These are phyloP conservation scores for Coemansia sp. DNA, from an alignment of 192 early-diverging fungal genomes.

Conservation along the genomic window DNA sequence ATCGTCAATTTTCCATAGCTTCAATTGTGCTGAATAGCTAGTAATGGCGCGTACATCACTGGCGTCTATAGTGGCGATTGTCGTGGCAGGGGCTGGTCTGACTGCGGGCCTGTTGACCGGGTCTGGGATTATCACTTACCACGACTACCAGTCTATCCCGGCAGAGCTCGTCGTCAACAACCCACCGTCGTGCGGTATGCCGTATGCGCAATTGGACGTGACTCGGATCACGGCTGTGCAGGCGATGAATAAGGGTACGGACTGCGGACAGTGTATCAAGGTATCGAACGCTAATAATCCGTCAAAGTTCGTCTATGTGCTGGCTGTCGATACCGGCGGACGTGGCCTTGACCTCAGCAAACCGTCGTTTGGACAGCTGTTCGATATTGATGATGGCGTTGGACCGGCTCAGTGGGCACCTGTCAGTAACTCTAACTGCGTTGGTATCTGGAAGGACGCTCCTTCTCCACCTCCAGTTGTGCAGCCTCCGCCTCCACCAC, in stretches of 20 bases:
- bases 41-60: constrained; percentile 2
- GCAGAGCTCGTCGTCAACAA: constrained; percentile 39
- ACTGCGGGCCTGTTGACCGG: constrained; percentile 29
- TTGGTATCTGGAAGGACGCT: constrained; percentile 46
- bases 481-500: neutral
- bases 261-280: constrained; percentile 59
- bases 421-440: constrained; percentile 45
- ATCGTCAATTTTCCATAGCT: neutral
- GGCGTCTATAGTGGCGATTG: constrained; percentile 8
- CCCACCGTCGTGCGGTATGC: constrained; percentile 62
- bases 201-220: constrained; percentile 55
- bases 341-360: constrained; percentile 58
- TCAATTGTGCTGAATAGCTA: neutral
- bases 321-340: constrained; percentile 61
- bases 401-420: constrained; percentile 54
- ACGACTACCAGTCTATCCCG: constrained; percentile 55
- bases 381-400: constrained; percentile 52
- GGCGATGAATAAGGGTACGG: constrained; percentile 40
- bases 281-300: constrained; percentile 48
- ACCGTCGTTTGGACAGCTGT: constrained; percentile 53
- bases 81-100: constrained; percentile 2
- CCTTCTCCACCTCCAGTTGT: constrained; percentile 5
- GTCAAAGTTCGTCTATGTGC: constrained; percentile 54
- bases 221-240: constrained; percentile 60
- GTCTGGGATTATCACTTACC: constrained; percentile 48